Evolutionary conservation across 345 rosid genomes (phyloP).

Genomic region (Stellera chamaejasme): DNA sequence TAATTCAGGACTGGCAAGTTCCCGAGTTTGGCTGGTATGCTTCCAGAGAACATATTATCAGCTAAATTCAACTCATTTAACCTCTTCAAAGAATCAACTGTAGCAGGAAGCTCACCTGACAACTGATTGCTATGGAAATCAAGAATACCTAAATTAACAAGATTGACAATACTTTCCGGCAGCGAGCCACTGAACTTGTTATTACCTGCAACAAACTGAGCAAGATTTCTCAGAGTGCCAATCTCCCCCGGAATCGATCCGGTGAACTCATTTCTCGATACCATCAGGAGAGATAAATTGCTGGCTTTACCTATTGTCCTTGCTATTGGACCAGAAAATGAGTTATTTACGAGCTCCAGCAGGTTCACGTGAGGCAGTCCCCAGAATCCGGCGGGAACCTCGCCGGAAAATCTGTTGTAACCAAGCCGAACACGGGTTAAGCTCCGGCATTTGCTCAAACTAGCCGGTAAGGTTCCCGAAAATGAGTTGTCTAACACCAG

Average conservation of each 20-base stretch:
- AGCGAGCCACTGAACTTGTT: slow-evolving; percentile 57
- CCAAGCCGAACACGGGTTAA: slow-evolving; percentile 69
- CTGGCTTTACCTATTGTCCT: slow-evolving; percentile 55
- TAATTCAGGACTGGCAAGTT: slow-evolving; percentile 69
- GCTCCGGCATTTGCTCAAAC: slow-evolving; percentile 49
- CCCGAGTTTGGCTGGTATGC: slow-evolving; percentile 61
- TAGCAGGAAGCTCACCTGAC: slow-evolving; percentile 60
- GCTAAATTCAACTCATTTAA: slow-evolving; percentile 79
- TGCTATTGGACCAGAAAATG: slow-evolving; percentile 57
- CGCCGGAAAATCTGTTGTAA: slow-evolving; percentile 63
- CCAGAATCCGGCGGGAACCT: slow-evolving; percentile 72
- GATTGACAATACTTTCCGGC: slow-evolving; percentile 58
- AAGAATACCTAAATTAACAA: slow-evolving; percentile 51
- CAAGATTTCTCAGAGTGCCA: slow-evolving; percentile 48
- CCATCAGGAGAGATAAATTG: slow-evolving; percentile 51
- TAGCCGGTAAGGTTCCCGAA: slow-evolving; percentile 60
- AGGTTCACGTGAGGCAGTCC: slow-evolving; percentile 77
- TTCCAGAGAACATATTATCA: slow-evolving; percentile 46
- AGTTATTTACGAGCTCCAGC: slow-evolving; percentile 57
- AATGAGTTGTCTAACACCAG: slow-evolving; percentile 56
- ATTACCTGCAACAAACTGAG: slow-evolving; percentile 46
- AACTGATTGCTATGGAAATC: slow-evolving; percentile 66
- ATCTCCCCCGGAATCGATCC: slow-evolving; percentile 74
- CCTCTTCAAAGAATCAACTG: slow-evolving; percentile 63
- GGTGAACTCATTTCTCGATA: slow-evolving; percentile 54